Evolutionary conservation across 805 yeast genomes (phyloP).

Genomic region (Starmerella apis): DNA sequence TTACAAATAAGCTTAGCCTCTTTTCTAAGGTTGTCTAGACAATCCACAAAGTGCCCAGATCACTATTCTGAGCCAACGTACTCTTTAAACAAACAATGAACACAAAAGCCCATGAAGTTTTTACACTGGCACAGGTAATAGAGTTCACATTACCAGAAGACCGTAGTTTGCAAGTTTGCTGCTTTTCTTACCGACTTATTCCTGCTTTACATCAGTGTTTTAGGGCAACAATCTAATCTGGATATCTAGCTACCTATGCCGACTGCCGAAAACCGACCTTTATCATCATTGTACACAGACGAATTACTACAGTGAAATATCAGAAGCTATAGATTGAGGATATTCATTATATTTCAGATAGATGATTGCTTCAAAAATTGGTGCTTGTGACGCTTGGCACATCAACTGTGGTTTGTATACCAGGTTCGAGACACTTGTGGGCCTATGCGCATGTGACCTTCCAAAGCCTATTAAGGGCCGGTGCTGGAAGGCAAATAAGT

Average conservation of each 20-base stretch:
- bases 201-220: neutral
- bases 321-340: too few species aligned
- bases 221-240: conserved; percentile 1
- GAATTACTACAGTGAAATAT: too few species aligned
- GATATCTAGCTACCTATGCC: neutral
- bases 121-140: too few species aligned
- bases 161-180: too few species aligned
- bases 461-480: neutral
- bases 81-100: neutral
- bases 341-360: too few species aligned
- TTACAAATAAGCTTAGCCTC: conserved; percentile 4
- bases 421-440: too few species aligned
- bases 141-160: too few species aligned
- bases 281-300: neutral
- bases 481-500: neutral
- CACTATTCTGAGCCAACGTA: too few species aligned
- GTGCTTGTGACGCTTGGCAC: too few species aligned
- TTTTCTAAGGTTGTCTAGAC: conserved; percentile 2
- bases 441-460: neutral
- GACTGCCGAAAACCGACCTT: neutral
- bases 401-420: too few species aligned
- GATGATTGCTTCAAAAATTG: too few species aligned
- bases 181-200: too few species aligned
- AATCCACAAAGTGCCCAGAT: neutral
- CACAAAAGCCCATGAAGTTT: neutral